Evolutionary conservation across 2,329 filamentous ascomycete genomes (phyloP).

Genomic region (Coleophoma eucalyptorum): DNA sequence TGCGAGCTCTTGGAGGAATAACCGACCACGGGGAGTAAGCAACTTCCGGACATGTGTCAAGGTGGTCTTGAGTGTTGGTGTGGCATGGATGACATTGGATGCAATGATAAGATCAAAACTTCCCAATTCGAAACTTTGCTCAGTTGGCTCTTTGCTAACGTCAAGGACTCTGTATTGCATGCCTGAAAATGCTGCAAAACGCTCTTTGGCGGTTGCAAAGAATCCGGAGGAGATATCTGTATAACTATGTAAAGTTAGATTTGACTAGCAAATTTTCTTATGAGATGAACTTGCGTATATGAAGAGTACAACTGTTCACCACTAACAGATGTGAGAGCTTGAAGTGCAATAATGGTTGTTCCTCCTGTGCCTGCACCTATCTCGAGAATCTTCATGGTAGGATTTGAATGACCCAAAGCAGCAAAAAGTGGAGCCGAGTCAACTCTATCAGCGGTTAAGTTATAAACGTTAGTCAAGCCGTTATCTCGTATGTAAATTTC

Average conservation of each 20-base stretch:
- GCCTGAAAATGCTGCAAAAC: slow-evolving; percentile 5
- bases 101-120: slow-evolving; percentile 17
- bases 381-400: neutral
- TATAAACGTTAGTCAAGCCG: neutral
- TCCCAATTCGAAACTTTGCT: slow-evolving; percentile 12
- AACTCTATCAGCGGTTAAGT: neutral
- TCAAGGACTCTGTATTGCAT: slow-evolving; percentile 26
- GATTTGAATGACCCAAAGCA: neutral
- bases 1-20: neutral
- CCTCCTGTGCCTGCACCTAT: neutral
- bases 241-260: neutral
- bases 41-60: slow-evolving; percentile 1
- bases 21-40: neutral
- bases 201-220: slow-evolving; percentile 27
- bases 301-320: neutral
- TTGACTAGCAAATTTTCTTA: neutral
- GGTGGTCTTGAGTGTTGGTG: slow-evolving; percentile 10
- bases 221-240: slow-evolving; percentile 28
- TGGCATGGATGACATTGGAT: slow-evolving; percentile 16
- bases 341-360: neutral
- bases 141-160: slow-evolving; percentile 3
- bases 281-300: neutral
- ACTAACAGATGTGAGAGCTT: neutral
- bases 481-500: neutral
- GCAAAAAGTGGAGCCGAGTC: neutral